Evolutionary conservation across 208 protist genomes (phyloP), one percentile per base, ranked within the genome.

Genomic region (Trypanosoma lewisi): DNA sequence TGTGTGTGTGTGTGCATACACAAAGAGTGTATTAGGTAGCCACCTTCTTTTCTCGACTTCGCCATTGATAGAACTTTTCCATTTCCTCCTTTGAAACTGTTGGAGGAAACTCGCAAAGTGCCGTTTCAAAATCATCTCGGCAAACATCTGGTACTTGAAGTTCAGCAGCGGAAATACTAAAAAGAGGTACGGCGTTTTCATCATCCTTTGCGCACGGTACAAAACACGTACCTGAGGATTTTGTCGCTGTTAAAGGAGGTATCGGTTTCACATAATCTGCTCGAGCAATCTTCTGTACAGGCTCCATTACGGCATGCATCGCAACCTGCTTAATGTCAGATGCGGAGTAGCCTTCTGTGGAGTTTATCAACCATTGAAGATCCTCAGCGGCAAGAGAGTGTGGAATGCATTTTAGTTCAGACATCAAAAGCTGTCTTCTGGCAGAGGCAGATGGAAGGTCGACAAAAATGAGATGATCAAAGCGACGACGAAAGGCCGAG

Each of bases 261-360:
- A 61, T 34, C 21, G 56, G 44, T 23, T 27, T 45, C 6, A 68
- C 45, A 47, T 80, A 73, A 1, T 67, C 44, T 21, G 94, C 62
- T 31, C 56, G 71, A 51, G 98, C 67, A 11, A 98, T 70, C 3
- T 62, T 60, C 21, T 88, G 69, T 31, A 99, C 77, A 0, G 98
- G 97, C 47, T 78, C 70, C 93, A 99, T 98, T 12, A 98, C 68
- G 0, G 97, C 97, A 30, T 98, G 93, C 1, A 85, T 88, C 1
- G 95, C 75, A 3, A 98, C 37, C 21, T 81, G 90, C 7, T 75
- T 67, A 68, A 99, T 80, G 72, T 99, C 98, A 0, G 96, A 90
- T 23, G 95, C 83, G 8, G 95, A 96, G 70, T 87, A 98, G 34
- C 83, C 81, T 8, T 90, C 78, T 12, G 78, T 89, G 6, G 42